Conservation (phyloP, 495 filamentous ascomycete genomes). For the Pseudomonodictys pantanalensis region DNA sequence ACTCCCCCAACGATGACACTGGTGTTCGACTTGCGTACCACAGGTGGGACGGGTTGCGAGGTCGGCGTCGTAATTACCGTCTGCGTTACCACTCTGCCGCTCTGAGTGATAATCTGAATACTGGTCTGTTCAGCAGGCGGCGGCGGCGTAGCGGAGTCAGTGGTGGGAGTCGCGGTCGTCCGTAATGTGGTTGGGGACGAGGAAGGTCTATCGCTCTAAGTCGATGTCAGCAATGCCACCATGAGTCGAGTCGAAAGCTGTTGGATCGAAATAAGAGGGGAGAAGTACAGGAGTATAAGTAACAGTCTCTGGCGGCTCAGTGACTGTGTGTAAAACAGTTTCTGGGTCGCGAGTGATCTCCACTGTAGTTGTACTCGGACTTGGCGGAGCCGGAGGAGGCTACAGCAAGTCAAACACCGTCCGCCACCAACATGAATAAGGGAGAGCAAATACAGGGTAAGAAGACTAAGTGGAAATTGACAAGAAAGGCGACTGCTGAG, state of each 20-base stretch:
- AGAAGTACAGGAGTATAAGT: constrained; percentile 24
- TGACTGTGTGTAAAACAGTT: constrained; percentile 31
- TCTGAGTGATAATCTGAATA: constrained; percentile 25
- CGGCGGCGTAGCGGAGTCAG: neutral
- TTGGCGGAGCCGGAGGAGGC: constrained; percentile 28
- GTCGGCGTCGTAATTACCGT: constrained; percentile 21
- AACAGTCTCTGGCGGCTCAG: constrained; percentile 16
- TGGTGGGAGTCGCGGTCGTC: neutral
- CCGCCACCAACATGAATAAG: neutral
- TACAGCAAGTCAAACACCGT: constrained; percentile 27
- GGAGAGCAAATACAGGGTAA: neutral
- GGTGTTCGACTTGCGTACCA: neutral
- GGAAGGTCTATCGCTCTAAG: neutral
- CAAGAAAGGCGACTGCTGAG: neutral
- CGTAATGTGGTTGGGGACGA: too few species aligned
- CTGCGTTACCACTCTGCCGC: constrained; percentile 17
- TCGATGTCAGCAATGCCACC: neutral
- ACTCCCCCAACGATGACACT: constrained; percentile 32
- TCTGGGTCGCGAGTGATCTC: constrained; percentile 10
- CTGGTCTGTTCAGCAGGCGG: too few species aligned
- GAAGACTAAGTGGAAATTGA: neutral
- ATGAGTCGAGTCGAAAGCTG: neutral
- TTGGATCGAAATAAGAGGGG: neutral
- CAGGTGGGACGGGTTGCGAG: neutral
- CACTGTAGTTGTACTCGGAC: constrained; percentile 7